Evolutionary conservation across 495 filamentous ascomycete species (phyloP), one percentile per base, ranked within the genome.

Genomic region (Clavariopsis aquatica): DNA sequence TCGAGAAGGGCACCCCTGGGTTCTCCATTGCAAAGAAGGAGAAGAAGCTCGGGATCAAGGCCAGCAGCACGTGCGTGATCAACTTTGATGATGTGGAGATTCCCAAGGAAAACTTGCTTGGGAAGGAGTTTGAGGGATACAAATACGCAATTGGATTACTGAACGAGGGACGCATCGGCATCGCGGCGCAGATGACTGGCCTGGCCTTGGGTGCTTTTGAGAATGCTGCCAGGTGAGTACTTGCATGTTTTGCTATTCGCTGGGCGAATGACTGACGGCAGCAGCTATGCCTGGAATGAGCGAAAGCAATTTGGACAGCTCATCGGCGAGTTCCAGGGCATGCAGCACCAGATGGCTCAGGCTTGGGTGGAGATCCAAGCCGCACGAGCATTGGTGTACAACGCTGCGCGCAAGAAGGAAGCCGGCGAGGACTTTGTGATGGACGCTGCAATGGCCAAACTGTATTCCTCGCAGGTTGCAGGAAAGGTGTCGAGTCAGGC

Each of bases 11-110:
- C 69, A 89, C 85, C 52, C 87, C 88, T 59, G 94, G 94, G 4
- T 98, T 99, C 82, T 86, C 83, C 19, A 93, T 99, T 74, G 91
- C 94, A 20, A 99, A 99, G 84, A 99, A 99, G 81, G 94, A 99
- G 82, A 96, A 96, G 87, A 99, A 99, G 82, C 85, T 99, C 31
- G 94, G 94, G 46, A 99, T 99, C 78, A 86, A 82, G 57, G 94
- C 94, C 1, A 93, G 89, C 79, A 93, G 89, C 80, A 99, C 94
- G 22, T 99, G 94, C 77, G 92, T 95, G 49, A 82, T 99, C 72
- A 99, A 88, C 82, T 97, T 99, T 65, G 94, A 99, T 76, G 94
- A 98, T 72, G 93, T 98, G 24, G 86, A 94, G 71, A 84, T 99
- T 19, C 93, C 85, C 28, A 86, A 86, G 74, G 89, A 87, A 72